A percentile compares a stretch with the other conserved stretches of the same genome.
These are phyloP conservation scores for Aureobasidium namibiae DNA, from an alignment of 2,329 filamentous ascomycete genomes.

Conservation along the genomic window DNA sequence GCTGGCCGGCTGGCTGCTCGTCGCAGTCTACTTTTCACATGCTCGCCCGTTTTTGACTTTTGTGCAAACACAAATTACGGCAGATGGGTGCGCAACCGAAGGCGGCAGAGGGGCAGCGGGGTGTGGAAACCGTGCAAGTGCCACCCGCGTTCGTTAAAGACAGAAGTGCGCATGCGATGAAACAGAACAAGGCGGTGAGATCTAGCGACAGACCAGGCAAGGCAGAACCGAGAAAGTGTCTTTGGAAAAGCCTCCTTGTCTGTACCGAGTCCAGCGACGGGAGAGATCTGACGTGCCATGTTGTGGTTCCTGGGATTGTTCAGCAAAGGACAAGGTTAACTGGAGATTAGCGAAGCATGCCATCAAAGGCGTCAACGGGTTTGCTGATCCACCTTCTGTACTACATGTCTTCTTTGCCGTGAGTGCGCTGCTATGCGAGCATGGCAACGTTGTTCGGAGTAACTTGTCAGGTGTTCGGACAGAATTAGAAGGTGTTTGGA, in stretches of 20 bases:
- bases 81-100: slow-evolving; percentile 1
- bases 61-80: not conserved
- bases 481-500: not conserved
- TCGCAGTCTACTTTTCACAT: too few species aligned
- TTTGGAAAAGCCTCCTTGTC: not conserved
- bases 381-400: not conserved
- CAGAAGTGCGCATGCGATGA: not conserved
- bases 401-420: not conserved
- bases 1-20: too few species aligned
- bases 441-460: not conserved
- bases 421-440: not conserved
- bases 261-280: not conserved
- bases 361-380: not conserved
- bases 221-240: not conserved
- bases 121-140: not conserved
- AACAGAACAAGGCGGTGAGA: not conserved
- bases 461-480: too few species aligned
- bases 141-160: not conserved
- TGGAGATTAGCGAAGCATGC: slow-evolving; percentile 3
- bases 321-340: not conserved
- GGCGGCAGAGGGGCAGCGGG: not conserved
- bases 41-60: not conserved
- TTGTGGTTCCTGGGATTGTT: not conserved
- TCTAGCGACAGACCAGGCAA: not conserved
- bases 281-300: not conserved